phyloP scores from a whole-genome alignment of 31 red algal genomes.

The Porphyra umbilicalis region DNA sequence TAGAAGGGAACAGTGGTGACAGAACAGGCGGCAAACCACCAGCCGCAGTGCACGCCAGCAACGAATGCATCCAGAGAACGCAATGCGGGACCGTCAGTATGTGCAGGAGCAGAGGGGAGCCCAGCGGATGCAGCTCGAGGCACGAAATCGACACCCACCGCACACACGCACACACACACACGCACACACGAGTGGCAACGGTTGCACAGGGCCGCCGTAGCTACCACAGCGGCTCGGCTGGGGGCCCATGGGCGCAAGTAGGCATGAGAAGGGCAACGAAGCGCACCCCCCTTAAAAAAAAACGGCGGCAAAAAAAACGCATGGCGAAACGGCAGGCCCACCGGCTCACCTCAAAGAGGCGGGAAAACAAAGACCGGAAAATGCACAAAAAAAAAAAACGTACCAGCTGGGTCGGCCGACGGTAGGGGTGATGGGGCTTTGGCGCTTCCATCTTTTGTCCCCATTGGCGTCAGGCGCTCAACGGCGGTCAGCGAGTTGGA shows the following conservation, averaged over 20 bases:
- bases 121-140: no score
- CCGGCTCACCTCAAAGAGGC: neutral
- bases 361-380: neutral
- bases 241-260: no score
- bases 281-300: neutral
- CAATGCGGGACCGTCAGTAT: neutral
- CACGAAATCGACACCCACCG: neutral
- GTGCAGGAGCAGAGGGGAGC: neutral
- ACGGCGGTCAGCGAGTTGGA: neutral
- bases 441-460: neutral
- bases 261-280: neutral
- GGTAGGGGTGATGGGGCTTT: neutral
- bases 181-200: neutral
- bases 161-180: neutral
- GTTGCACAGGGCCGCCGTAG: neutral
- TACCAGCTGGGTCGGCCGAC: neutral
- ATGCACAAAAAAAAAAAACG: neutral
- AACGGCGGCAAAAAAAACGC: slow-evolving; percentile 1
- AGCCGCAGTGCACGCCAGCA: neutral
- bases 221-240: neutral
- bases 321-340: neutral
- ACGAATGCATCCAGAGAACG: neutral
- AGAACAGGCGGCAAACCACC: neutral
- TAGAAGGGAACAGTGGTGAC: neutral
- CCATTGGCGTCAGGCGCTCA: neutral